Conservation (phyloP, 495 filamentous ascomycete genomes). For the Lepidopterella palustris region DNA sequence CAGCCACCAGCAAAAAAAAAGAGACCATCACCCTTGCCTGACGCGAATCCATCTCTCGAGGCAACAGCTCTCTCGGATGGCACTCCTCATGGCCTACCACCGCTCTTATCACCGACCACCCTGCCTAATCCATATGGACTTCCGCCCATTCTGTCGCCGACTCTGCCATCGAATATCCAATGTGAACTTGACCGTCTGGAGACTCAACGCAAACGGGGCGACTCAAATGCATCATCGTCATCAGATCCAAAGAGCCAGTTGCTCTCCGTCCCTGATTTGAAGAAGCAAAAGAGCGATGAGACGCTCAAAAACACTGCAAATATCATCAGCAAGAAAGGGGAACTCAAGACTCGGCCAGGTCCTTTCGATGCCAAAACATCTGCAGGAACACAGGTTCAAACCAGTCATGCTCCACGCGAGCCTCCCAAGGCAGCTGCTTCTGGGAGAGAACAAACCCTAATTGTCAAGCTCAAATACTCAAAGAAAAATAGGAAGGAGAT, state of each 20-base stretch:
- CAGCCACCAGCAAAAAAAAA: background rate
- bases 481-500: constrained; percentile 8
- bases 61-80: constrained; percentile 16
- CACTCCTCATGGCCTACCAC: constrained; percentile 28
- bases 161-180: constrained; percentile 21
- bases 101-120: constrained; percentile 19
- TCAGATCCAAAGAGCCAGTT: constrained; percentile 16
- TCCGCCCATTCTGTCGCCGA: constrained; percentile 27
- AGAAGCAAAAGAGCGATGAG: constrained; percentile 12
- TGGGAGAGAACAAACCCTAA: background rate
- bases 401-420: background rate
- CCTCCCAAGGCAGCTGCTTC: background rate
- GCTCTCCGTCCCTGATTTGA: constrained; percentile 14
- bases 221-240: constrained; percentile 27
- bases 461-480: constrained; percentile 24
- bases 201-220: constrained; percentile 23
- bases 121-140: constrained; percentile 23
- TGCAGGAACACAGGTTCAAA: background rate
- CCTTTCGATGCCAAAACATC: background rate
- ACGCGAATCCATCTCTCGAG: constrained; percentile 11
- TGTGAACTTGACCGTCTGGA: constrained; percentile 25
- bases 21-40: background rate
- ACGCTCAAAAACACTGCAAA: background rate
- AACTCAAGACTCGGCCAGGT: background rate
- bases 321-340: background rate